These are phyloP conservation scores for Asterella californica DNA, from an alignment of 225 moss, liverwort and hornwort species.

Conservation along the genomic window DNA sequence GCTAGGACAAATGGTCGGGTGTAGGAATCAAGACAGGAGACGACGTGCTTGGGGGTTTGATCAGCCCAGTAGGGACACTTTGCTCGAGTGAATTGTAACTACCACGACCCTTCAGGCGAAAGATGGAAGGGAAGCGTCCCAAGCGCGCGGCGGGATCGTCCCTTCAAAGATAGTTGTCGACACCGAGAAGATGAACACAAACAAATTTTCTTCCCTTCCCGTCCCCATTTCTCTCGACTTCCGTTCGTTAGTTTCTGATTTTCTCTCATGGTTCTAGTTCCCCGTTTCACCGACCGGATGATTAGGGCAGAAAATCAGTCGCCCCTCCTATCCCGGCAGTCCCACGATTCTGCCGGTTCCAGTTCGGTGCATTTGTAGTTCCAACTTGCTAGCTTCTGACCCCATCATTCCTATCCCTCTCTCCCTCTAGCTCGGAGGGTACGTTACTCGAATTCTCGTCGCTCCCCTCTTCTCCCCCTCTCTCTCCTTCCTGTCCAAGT, in stretches of 20 bases:
- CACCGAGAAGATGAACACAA: not conserved
- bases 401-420: too few species aligned
- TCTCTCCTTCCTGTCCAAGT: too few species aligned
- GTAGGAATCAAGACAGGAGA: not conserved
- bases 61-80: not conserved
- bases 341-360: not conserved
- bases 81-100: slow-evolving; percentile 2
- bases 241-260: not conserved
- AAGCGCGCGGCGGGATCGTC: not conserved
- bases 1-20: not conserved
- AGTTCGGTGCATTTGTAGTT: not conserved
- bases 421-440: too few species aligned
- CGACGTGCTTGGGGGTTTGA: not conserved
- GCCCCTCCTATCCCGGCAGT: not conserved
- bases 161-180: not conserved
- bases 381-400: too few species aligned
- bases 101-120: not conserved
- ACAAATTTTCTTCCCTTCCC: not conserved
- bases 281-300: not conserved
- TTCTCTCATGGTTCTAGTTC: not conserved
- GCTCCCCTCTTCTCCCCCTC: too few species aligned
- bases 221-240: not conserved
- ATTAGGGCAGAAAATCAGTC: not conserved
- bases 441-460: too few species aligned
- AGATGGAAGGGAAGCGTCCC: not conserved